Base-by-base conservation (phyloP, 768 basidiomycete species). In the Saitozyma sp. region DNA sequence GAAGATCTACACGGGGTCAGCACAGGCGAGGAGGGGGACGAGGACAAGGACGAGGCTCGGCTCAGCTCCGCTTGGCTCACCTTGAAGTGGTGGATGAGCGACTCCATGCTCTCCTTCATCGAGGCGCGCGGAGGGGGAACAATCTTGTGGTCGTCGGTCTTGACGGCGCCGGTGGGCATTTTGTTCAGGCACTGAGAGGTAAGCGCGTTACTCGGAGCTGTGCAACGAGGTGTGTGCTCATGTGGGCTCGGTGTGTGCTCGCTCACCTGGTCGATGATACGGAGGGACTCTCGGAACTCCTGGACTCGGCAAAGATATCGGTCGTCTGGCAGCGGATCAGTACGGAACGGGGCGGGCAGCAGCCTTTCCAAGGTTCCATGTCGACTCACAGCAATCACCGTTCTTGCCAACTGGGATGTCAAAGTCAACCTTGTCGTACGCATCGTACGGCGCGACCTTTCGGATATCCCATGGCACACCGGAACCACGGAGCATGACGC, bases 51-150 rank as follows among this genome's bases (percentile, higher is more conserved):
- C n/a, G n/a, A n/a, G n/a, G n/a, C n/a, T n/a, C n/a, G n/a, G 59
- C 71, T 42, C 6, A 2, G 29, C 29, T 29, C 29, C 29, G 29
- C 29, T 29, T 29, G 29, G 29, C 29, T 29, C 46, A 86, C 91
- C 84, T 99, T 99, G 84, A 99, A 97, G 83, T 98, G 95, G 78
- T 99, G 95, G 70, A 99, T 97, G 60, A 97, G 85, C 7, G 89
- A 87, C 81, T 97, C 94, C 93, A 97, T 97, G 81, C 88, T 91
- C 83, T 99, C 96, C 82, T 99, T 99, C 96, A 99, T 99, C 59
- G 88, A 88, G 0, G 95, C 94, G 61, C 95, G 88, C 13, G 95
- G 93, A 38, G 95, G 95, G 20, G 96, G 92, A 0, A 90, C 90
- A 62, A 98, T 87, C 82, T 99, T 99, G 82, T 96, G 90, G 82